phyloP scores from a whole-genome alignment of 2,329 filamentous ascomycete species.

The Lecanosticta acicola region DNA sequence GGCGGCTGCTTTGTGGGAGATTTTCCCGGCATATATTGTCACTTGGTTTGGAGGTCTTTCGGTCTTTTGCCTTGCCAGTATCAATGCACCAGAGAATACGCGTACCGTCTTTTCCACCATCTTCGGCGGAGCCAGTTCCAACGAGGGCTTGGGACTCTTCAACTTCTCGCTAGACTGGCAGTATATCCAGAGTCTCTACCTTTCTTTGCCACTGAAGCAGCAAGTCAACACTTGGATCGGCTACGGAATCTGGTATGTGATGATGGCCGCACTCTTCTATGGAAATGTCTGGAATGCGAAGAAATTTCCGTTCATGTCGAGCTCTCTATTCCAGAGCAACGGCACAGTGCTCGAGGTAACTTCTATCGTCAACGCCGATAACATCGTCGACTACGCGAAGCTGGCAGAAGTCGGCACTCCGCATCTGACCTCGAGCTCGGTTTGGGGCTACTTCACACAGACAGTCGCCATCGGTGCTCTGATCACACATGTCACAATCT shows the following conservation, averaged over 20 bases:
- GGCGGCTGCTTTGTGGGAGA: conserved; percentile 43
- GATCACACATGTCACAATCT: conserved; percentile 12
- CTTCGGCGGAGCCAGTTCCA: conserved; percentile 45
- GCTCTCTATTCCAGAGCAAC: conserved; percentile 36
- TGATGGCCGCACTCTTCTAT: conserved; percentile 39
- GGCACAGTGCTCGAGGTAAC: conserved; percentile 34
- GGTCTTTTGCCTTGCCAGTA: conserved; percentile 46
- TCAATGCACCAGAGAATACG: conserved; percentile 44
- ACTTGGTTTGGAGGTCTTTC: conserved; percentile 39
- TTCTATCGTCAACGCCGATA: conserved; percentile 38
- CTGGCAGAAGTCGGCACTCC: conserved; percentile 19
- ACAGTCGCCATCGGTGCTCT: conserved; percentile 12
- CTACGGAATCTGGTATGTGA: conserved; percentile 44
- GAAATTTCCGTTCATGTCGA: conserved; percentile 41
- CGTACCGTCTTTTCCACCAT: conserved; percentile 44
- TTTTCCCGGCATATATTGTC: conserved; percentile 46
- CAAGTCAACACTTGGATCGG: conserved; percentile 42
- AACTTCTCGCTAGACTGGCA: conserved; percentile 43
- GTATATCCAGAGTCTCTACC: conserved; percentile 47
- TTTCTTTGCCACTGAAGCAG: conserved; percentile 49
- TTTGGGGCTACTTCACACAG: conserved; percentile 10
- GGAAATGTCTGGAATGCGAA: conserved; percentile 39
- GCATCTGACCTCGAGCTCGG: conserved; percentile 7
- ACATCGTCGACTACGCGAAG: conserved; percentile 34
- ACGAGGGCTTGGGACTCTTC: conserved; percentile 45